phyloP scores from a whole-genome alignment of 2,329 filamentous ascomycete species.

The Cercospora citrullina region DNA sequence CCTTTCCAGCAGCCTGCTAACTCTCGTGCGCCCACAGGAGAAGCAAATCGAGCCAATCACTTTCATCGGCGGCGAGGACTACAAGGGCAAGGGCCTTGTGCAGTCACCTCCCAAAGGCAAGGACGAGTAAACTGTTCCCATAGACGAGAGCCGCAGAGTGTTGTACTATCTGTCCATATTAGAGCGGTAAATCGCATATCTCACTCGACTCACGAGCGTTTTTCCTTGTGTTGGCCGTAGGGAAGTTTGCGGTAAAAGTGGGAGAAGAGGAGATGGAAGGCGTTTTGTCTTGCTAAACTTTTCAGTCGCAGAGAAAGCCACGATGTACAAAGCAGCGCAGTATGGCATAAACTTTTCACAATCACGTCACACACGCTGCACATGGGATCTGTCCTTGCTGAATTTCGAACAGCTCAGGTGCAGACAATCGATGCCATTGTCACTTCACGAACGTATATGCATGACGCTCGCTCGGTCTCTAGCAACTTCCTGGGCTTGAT shows the following conservation, averaged over 20 bases:
- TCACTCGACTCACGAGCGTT: constrained; percentile 19
- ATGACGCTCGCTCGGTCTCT: neutral
- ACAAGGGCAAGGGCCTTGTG: constrained; percentile 70
- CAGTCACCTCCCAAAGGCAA: constrained; percentile 55
- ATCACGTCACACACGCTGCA: neutral
- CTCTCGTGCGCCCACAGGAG: constrained; percentile 53
- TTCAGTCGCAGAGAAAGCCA: constrained; percentile 19
- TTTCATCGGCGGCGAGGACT: constrained; percentile 76
- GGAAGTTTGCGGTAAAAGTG: constrained; percentile 21
- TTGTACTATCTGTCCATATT: constrained; percentile 23
- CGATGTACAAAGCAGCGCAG: constrained; percentile 28
- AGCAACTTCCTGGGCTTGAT: neutral
- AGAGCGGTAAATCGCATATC: constrained; percentile 21
- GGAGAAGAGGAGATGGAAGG: constrained; percentile 16
- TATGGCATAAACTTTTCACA: constrained; percentile 14
- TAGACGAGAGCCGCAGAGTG: constrained; percentile 19
- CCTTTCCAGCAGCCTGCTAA: constrained; percentile 8
- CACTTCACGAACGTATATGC: neutral
- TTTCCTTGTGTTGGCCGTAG: constrained; percentile 31
- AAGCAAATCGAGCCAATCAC: constrained; percentile 86
- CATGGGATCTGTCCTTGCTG: no score
- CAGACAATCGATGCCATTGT: neutral
- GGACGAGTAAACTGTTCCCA: constrained; percentile 25
- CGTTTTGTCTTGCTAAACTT: constrained; percentile 20
- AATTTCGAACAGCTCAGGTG: neutral